These are phyloP conservation scores for Penicillium sp. DNA, from an alignment of 2,329 filamentous ascomycete species.

Conservation along the genomic window DNA sequence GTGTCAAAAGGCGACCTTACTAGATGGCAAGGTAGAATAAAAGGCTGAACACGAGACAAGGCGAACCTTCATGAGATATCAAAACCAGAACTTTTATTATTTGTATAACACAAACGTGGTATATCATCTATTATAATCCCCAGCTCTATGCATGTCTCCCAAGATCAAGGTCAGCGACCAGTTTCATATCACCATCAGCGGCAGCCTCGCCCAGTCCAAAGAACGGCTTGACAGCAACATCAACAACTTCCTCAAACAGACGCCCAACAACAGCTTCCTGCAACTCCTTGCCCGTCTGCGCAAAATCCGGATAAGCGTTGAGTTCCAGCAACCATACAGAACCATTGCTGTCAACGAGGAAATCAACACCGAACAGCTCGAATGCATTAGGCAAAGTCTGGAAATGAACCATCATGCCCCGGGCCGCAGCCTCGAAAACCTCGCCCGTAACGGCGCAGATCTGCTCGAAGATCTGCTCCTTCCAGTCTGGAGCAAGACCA, in stretches of 20 bases:
- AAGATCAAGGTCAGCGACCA: conserved; percentile 44
- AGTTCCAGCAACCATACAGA: conserved; percentile 79
- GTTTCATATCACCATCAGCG: conserved; percentile 33
- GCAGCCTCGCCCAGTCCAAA: conserved; percentile 49
- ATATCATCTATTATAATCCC: conserved; percentile 5
- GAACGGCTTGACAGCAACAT: conserved; percentile 65
- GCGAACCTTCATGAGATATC: neutral
- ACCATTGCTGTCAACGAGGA: conserved; percentile 68
- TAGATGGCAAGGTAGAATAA: neutral
- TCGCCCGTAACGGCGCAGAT: conserved; percentile 73
- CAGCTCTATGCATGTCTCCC: conserved; percentile 33
- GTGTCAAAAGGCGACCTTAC: too few species aligned
- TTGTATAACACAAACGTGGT: conserved; percentile 9
- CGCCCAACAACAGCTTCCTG: conserved; percentile 66
- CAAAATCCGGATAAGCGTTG: conserved; percentile 95
- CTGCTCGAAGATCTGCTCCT: conserved; percentile 66
- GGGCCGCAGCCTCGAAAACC: conserved; percentile 80
- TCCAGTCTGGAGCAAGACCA: conserved; percentile 45
- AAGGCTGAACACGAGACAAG: neutral
- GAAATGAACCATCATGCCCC: conserved; percentile 85
- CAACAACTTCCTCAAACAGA: conserved; percentile 73
- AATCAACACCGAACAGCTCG: conserved; percentile 90
- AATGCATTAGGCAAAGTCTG: conserved; percentile 85
- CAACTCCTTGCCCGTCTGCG: conserved; percentile 78
- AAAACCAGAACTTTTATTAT: conserved; percentile 4